Base-by-base conservation (phyloP, 176 grass and related monocot species). In the Tuctoria greenei region DNA sequence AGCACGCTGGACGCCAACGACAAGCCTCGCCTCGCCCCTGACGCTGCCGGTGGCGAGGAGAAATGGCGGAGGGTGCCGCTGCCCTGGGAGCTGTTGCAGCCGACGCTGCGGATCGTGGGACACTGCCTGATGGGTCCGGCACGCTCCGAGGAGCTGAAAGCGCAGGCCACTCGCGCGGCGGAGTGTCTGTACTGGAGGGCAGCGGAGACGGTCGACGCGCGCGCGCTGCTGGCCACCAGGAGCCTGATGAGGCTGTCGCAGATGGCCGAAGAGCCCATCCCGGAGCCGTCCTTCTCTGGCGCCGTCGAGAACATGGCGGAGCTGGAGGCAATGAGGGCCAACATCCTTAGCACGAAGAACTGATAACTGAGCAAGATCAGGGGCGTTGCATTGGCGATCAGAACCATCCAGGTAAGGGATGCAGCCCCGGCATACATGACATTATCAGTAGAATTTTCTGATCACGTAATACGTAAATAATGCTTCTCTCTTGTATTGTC, bases 21-120 rank as follows among this genome's bases (percentile, higher is more conserved):
- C 21, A 78, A 82, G 41, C 7, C 58, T 5, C 39, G 61, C 12
- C 11, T 49, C 5, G 23, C 61, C 11, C 3, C 56, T n/a, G 54
- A 26, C 26, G 21, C 41, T 3, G 55, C 4, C 9, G 67, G 17
- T 7, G 11, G 15, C 2, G 46, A 57, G 34, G 77, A 77, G 61
- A 90, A 74, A 69, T 74, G 74, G 69, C 6, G 58, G 47, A 65
- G 50, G 73, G 78, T 99, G 75, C 89, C 91, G 8, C 46, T 99
- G 66, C 88, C 89, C 6, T 95, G 91, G 89, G 95, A 99, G 76
- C 76, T 99, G 39, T 94, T 94, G 39, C 86, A 90, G 69, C 89
- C 95, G 20, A 46, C 64, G 25, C 6, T 95, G 54, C 84, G 80
- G 82, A 71, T 99, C 44, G 74, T 90, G 18, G 85, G 76, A 44